Percentiles rank a stretch among this genome's conserved stretches.
Evolutionary conservation across 352 stramenopile genomes (phyloP).

Genomic region (Globisporangium echinulatum): DNA sequence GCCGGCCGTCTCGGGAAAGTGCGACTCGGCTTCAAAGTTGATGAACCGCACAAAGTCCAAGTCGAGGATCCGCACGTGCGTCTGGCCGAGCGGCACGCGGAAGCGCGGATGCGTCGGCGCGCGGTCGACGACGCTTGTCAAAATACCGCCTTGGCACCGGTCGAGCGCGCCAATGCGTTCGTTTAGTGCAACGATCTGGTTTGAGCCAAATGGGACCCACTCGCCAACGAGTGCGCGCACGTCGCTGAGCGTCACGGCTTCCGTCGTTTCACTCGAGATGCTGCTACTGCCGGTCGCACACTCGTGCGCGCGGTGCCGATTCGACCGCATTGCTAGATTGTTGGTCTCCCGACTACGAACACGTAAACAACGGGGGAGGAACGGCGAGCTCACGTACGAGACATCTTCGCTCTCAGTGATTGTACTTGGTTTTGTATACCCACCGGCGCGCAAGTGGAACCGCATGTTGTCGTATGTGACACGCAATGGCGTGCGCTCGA

Average conservation of each 20-base stretch:
- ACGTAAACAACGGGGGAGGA: constrained; percentile 94
- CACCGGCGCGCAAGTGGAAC: constrained; percentile 69
- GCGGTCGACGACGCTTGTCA: constrained; percentile 91
- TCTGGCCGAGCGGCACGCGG: constrained; percentile 88
- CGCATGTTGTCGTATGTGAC: constrained; percentile 64
- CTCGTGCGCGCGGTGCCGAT: constrained; percentile 88
- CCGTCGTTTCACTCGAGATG: constrained; percentile 88
- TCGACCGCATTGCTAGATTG: constrained; percentile 72
- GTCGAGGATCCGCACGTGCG: constrained; percentile 93
- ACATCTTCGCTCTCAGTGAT: constrained; percentile 97
- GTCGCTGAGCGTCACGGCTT: constrained; percentile 93
- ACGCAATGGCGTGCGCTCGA: constrained; percentile 39
- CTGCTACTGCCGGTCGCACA: constrained; percentile 73
- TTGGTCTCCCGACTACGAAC: no score
- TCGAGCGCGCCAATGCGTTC: constrained; percentile 95
- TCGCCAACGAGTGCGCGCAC: constrained; percentile 96
- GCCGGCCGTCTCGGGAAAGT: constrained; percentile 91
- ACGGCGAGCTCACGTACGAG: constrained; percentile 96
- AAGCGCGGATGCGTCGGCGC: constrained; percentile 82
- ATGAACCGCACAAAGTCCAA: constrained; percentile 97
- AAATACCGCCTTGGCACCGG: constrained; percentile 94
- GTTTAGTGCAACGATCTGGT: constrained; percentile 97
- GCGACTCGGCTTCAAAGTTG: constrained; percentile 97
- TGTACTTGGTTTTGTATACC: constrained; percentile 85
- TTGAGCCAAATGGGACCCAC: constrained; percentile 97